Evolutionary conservation across 2,329 filamentous ascomycete genomes (phyloP), one percentile per base, ranked within the genome.

Genomic region (Claviceps digitariae): DNA sequence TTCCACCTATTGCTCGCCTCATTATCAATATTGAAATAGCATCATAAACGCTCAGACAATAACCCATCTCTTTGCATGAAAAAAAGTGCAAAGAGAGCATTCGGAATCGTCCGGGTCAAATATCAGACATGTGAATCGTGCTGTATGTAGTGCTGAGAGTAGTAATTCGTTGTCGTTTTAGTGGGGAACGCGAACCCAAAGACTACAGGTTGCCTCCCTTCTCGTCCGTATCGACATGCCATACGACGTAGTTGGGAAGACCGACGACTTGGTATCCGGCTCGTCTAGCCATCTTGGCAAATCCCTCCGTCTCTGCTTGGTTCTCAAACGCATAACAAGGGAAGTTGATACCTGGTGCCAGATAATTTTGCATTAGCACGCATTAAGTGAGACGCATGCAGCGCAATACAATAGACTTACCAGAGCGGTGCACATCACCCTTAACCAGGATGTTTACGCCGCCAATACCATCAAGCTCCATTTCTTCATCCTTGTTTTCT

Each of bases 391-490:
- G 8, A 31, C 31, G 6, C 23, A 23, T 52, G 34, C n/a, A 50
- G 27, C 21, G 45, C 9, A 9, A 27, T n/a, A 43, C 9, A 7
- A 48, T 68, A 77, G 25, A 55, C 58, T 34, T 75, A 91, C 89
- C 89, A 64, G 91, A 89, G 72, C 93, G 82, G 70, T 98, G 93
- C 12, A 98, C 91, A 68, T 98, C 91, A 6, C 90, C 93, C 74
- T 98, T 98, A 60, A 98, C 93, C 47, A 98, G 74, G 63, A 98
- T 96, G 69, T 91, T 97, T 57, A 98, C 93, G 62, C 93, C 93
- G 59, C 93, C 93, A 68, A 98, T 90, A 57, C 91, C 93, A 66
- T 98, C 93, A 49, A 98, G 84, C 59, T 90, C 82, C 29, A 97
- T 82, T 70, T 97, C 90, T 57, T 89, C 83, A 63, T 97, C 87